Base-by-base conservation (phyloP, 352 stramenopile genomes). In the Phytophthora constricta region DNA sequence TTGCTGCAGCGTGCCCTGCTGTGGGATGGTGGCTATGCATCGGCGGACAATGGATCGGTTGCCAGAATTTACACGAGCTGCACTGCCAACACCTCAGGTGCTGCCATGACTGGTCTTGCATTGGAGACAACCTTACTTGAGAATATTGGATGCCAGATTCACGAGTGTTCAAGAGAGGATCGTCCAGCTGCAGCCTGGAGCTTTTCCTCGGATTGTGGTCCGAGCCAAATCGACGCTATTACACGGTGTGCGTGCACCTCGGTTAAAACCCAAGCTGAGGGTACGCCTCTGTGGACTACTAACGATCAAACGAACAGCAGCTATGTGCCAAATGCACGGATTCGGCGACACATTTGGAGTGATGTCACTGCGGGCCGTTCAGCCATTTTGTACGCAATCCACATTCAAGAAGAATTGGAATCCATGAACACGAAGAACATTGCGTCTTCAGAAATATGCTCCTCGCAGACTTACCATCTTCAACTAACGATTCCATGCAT, bases 21-120 rank as follows among this genome's bases (percentile, higher is more conserved):
- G 23, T 82, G 74, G 74, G 71, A 80, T n/a, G 57, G 42, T 8
- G 74, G 74, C n/a, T 82, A 80, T 61, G 54, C 62, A 14, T 8
- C 54, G 0, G 55, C 56, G 5, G 58, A 68, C 33, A 54, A 65
- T 25, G 49, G 37, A 45, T 46, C 39, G 22, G 53, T 79, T 3
- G 50, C 57, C 2, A 52, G 62, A 57, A 52, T 76, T 26, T 72
- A 72, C 62, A 76, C 66, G 23, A 56, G 59, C 3, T 79, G 70
- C 27, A 47, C 46, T 16, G 39, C 43, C 19, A 66, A 55, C 22
- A 54, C 4, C 9, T 59, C 20, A 34, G 54, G 57, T 4, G 5
- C n/a, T 19, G 53, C 47, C 1, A 78, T 78, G 70, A 34, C 46
- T 4, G 43, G 61, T 3, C 49, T 78, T 33, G 56, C 39, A 4